Percentiles rank a stretch among this genome's conserved stretches.
phyloP scores from a whole-genome alignment of 371 early-diverging fungal species.

The Amoeboaphelidium occidentale region DNA sequence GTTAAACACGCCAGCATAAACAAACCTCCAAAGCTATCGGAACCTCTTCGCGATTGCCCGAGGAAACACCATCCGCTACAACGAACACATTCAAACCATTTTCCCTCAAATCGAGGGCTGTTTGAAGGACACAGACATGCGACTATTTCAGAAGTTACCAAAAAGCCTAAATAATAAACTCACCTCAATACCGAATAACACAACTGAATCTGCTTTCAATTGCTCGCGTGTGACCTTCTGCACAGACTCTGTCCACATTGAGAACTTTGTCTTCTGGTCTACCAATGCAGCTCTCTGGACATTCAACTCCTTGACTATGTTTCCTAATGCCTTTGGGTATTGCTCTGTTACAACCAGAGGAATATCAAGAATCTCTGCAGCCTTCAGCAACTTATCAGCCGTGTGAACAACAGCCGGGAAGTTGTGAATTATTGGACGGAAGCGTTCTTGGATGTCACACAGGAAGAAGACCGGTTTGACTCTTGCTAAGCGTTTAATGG shows the following conservation, averaged over 20 bases:
- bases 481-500: too few species aligned
- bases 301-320: conserved; percentile 54
- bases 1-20: not conserved
- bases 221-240: conserved; percentile 23
- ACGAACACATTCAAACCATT: conserved; percentile 51
- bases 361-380: conserved; percentile 34
- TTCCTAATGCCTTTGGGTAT: conserved; percentile 25
- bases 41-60: conserved; percentile 56
- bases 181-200: conserved; percentile 80
- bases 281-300: conserved; percentile 25
- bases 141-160: conserved; percentile 18
- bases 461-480: too few species aligned
- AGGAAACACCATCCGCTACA: conserved; percentile 71
- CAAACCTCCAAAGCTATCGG: conserved; percentile 52
- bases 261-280: conserved; percentile 57
- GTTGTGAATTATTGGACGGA: conserved; percentile 48
- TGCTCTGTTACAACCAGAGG: conserved; percentile 75
- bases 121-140: conserved; percentile 83
- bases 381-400: conserved; percentile 58
- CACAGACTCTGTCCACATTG: conserved; percentile 56
- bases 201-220: conserved; percentile 28
- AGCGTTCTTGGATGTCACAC: conserved; percentile 84
- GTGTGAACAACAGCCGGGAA: conserved; percentile 52
- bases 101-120: conserved; percentile 60
- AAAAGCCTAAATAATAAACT: not conserved